Base-by-base conservation (phyloP, 1,284 basidiomycete genomes). In the Trametes polyzona region DNA sequence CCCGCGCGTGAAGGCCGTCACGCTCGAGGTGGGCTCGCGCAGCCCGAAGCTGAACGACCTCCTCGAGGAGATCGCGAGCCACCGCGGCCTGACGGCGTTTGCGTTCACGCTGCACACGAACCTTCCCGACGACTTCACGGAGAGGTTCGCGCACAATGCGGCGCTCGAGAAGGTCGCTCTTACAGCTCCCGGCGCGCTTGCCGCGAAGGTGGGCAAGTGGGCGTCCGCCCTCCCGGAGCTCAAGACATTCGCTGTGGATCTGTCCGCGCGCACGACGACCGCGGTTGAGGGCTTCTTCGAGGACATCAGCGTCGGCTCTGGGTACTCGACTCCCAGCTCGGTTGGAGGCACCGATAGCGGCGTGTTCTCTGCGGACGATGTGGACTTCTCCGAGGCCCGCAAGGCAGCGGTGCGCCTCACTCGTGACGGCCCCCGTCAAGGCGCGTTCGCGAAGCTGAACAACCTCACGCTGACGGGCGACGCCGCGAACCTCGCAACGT, bases 201-300 rank as follows among this genome's bases (percentile, higher is more conserved):
- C 85, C 0, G 73, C 88, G 24, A 78, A 76, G 44, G 78, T 90
- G n/a, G 89, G 90, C 39, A 80, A 80, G 58, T 91, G 88, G 88
- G 73, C 81, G 16, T 80, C 86, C 16, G 78, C 78, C 27, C 74
- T 91, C 7, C 82, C 83, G 19, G 68, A 76, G 40, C 77, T 92
- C 60, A 83, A 79, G 64, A 79, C 76, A 49, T 74, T 92, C 52
- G 83, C 87, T 62, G 75, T 92, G 43, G 89, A 92, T 68, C 77
- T 92, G 29, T 84, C 87, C 0, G 85, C 84, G 52, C 77, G 86
- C 51, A 82, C 84, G 9, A 74, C 79, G 49, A 83, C 82, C 24
- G 84, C 86, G 0, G 84, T 90, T 17, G 87, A 90, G 71, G 85
- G 85, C 14, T 92, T 92, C 73, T 91, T 92, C 68, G 84, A 86